These are phyloP conservation scores for Botryosphaeria dothidea DNA, from an alignment of 2,329 filamentous ascomycete genomes.

Conservation along the genomic window DNA sequence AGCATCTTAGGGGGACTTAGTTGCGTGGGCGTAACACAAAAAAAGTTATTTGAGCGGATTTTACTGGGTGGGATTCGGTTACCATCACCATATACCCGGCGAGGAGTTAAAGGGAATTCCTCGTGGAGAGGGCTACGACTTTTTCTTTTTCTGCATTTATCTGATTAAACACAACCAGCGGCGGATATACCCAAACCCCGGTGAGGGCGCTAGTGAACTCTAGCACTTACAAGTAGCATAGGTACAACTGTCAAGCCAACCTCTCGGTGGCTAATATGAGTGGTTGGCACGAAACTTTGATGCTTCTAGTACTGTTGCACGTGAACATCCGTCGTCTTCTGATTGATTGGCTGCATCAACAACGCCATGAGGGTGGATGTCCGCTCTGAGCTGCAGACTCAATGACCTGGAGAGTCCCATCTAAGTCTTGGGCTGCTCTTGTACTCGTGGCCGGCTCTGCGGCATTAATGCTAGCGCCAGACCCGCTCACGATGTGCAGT, in stretches of 20 bases:
- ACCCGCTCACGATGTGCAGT: background rate
- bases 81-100: constrained; percentile 31
- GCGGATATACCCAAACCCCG: constrained; percentile 38
- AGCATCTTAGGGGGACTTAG: constrained; percentile 1
- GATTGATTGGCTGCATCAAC: no score
- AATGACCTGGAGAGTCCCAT: background rate
- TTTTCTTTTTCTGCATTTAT: constrained; percentile 20
- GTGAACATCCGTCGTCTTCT: background rate
- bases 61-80: background rate
- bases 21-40: background rate
- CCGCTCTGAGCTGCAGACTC: background rate
- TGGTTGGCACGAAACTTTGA: background rate
- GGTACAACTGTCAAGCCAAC: background rate
- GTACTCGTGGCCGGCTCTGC: background rate
- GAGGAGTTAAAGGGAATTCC: constrained; percentile 30
- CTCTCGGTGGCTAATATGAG: background rate
- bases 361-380: no score
- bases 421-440: background rate
- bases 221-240: constrained; percentile 7
- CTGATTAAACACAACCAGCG: constrained; percentile 32
- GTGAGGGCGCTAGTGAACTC: constrained; percentile 30
- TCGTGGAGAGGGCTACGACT: constrained; percentile 31
- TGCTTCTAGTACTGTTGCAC: no score
- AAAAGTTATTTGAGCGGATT: constrained; percentile 17
- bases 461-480: background rate